A percentile compares a stretch with the other conserved stretches of the same genome.
These are phyloP conservation scores for Cubamyces sp. DNA, from an alignment of 768 basidiomycete genomes.

Conservation along the genomic window DNA sequence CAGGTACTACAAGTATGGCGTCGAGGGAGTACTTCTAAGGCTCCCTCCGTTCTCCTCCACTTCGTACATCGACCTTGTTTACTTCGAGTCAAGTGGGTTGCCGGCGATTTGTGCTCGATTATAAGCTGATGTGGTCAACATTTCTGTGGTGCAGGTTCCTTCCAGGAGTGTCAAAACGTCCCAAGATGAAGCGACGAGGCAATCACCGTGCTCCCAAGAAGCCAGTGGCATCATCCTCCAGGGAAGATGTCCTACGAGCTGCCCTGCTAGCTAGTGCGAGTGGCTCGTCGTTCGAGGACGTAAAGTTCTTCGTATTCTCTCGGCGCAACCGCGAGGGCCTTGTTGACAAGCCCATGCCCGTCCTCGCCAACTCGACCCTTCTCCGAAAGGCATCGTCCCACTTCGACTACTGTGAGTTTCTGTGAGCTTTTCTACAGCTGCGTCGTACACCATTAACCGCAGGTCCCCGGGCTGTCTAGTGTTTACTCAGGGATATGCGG, in stretches of 20 bases:
- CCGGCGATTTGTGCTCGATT: no score
- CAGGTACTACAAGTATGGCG: no score
- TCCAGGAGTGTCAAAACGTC: no score
- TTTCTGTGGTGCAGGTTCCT: no score
- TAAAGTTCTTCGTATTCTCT: slow-evolving; percentile 19
- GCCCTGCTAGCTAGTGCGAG: background rate
- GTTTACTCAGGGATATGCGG: slow-evolving; percentile 7
- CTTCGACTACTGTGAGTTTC: slow-evolving; percentile 13
- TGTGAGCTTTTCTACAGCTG: background rate
- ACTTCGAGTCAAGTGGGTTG: no score
- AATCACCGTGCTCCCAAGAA: background rate
- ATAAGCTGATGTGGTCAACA: no score
- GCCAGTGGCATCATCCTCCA: background rate
- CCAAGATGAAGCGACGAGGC: no score
- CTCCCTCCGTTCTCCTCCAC: no score
- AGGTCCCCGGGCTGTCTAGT: background rate
- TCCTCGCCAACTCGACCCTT: background rate
- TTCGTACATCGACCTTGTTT: no score
- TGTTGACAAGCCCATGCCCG: slow-evolving; percentile 5
- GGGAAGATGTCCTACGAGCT: background rate
- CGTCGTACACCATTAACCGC: background rate
- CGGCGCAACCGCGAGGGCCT: background rate
- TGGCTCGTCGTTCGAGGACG: slow-evolving; percentile 13
- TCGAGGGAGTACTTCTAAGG: no score
- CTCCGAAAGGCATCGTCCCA: slow-evolving; percentile 1